A percentile compares a stretch with the other conserved stretches of the same genome.
phyloP scores from a whole-genome alignment of 1,284 basidiomycete genomes.

The Neolentinus lepideus region DNA sequence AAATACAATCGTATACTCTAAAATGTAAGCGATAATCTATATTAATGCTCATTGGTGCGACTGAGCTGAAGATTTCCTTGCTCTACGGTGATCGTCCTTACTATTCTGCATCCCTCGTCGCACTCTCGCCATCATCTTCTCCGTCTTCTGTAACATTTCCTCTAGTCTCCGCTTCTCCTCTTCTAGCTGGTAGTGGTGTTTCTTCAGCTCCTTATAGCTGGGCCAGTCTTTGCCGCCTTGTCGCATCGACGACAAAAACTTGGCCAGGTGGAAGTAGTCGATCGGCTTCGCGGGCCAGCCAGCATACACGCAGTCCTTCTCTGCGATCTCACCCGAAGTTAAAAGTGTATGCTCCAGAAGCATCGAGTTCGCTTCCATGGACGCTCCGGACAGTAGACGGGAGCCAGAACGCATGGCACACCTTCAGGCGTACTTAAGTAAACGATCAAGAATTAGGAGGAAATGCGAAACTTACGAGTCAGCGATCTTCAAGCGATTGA shows the following conservation, averaged over 20 bases:
- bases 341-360: conserved; percentile 40
- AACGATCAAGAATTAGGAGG: neutral
- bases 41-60: neutral
- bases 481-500: conserved; percentile 33
- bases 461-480: conserved; percentile 20
- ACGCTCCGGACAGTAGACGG: conserved; percentile 39
- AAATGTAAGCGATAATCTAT: neutral
- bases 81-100: neutral
- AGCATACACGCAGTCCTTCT: conserved; percentile 29
- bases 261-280: conserved; percentile 8
- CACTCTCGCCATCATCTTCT: neutral
- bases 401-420: conserved; percentile 29
- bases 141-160: neutral
- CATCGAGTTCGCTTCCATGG: conserved; percentile 41
- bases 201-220: neutral
- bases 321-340: conserved; percentile 39
- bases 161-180: neutral
- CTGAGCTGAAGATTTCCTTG: no score
- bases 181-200: neutral
- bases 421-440: neutral
- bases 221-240: neutral
- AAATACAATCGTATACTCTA: neutral
- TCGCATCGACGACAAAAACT: neutral
- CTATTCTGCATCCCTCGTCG: neutral
- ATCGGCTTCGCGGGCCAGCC: conserved; percentile 33